Evolutionary conservation across 768 basidiomycete genomes (phyloP), one percentile per base, ranked within the genome.

Genomic region (Psilocybe cubensis): DNA sequence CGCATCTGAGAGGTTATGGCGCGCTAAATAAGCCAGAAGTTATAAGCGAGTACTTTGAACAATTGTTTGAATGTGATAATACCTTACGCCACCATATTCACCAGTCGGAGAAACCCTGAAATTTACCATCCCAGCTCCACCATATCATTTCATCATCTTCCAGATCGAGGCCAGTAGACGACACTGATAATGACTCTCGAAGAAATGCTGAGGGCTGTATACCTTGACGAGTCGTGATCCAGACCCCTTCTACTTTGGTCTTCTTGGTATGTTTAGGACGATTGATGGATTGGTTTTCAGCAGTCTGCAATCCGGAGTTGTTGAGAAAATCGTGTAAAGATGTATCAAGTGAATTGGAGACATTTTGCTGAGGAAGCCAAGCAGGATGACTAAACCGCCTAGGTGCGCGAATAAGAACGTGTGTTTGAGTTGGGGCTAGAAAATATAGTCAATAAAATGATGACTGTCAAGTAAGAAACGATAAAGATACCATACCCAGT

Each of bases 51-150:
- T 38, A 11, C 35, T 38, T 14, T 9, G 14, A 38, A n/a, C 14
- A 38, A n/a, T 33, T 38, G 35, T n/a, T n/a, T n/a, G n/a, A n/a
- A n/a, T n/a, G n/a, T n/a, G n/a, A 14, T 38, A 38, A n/a, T 11
- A n/a, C 2, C 35, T n/a, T 38, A 38, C 35, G 35, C 35, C 35
- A 38, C 35, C 12, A 38, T 1, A 33, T 46, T 70, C 66, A 82
- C 81, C 82, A 83, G 31, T 83, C 81, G 23, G 75, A 69, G 60
- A 84, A 80, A 2, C 83, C 83, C 11, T 74, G 72, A 51, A 85
- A 65, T 59, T 79, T 81, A 1, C 83, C 83, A 66, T 85, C 80
- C 83, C 83, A 85, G 52, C 75, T 81, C 83, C 83, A 85, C 83
- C 83, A 85, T 43, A 85, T 83, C 81, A 83, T 78, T 55, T 85